phyloP scores from a whole-genome alignment of 148 eudicot species.

The Silene uniflora region DNA sequence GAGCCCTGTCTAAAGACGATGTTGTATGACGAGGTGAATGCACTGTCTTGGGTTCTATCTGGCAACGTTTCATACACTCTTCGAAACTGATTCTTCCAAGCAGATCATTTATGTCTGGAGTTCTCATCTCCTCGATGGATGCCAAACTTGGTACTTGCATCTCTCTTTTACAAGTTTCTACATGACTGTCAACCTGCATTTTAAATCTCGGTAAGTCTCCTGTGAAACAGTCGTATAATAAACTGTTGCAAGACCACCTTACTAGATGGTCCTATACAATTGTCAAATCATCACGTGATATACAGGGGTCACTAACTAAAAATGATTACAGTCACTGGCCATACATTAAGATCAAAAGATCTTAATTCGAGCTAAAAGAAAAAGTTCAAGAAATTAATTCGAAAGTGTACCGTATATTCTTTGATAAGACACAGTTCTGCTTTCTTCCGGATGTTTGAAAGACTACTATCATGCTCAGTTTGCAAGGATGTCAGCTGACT shows the following conservation, averaged over 20 bases:
- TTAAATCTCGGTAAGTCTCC: not conserved
- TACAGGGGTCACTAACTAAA: no score
- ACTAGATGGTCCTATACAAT: no score
- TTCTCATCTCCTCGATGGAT: constrained; percentile 71
- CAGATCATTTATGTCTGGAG: constrained; percentile 27
- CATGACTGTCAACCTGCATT: constrained; percentile 52
- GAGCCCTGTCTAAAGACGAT: constrained; percentile 47
- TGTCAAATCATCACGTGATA: no score
- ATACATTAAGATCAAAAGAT: no score
- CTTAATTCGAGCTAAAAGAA: no score
- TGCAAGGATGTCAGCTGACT: constrained; percentile 43
- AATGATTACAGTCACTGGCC: no score
- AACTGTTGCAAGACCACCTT: no score
- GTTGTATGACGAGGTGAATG: constrained; percentile 25
- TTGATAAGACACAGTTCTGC: constrained; percentile 53
- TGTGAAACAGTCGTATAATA: not conserved
- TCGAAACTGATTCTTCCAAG: constrained; percentile 16
- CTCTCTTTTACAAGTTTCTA: constrained; percentile 33
- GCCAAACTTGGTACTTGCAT: constrained; percentile 58
- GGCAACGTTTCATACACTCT: constrained; percentile 26
- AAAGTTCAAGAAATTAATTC: not conserved
- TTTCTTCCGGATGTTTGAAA: constrained; percentile 40
- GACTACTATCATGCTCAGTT: constrained; percentile 36
- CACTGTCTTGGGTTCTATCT: constrained; percentile 29
- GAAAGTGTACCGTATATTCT: constrained; percentile 57